These are phyloP conservation scores for Bidens hawaiensis DNA, from an alignment of 140 eudicot species.

Conservation along the genomic window DNA sequence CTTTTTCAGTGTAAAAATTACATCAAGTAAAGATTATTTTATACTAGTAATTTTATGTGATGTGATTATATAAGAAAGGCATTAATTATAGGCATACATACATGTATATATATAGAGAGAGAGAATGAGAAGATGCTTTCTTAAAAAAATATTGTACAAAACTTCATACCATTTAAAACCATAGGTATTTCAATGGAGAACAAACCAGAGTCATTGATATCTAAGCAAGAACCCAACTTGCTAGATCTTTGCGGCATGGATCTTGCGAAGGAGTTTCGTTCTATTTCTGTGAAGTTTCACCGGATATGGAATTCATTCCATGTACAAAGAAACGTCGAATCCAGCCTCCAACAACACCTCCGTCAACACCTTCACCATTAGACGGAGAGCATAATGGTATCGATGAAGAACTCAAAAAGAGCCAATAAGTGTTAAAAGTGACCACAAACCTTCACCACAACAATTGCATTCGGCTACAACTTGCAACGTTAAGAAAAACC, in stretches of 20 bases:
- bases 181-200: constrained; percentile 3
- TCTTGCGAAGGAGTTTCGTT: constrained; percentile 18
- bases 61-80: background rate
- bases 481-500: background rate
- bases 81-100: background rate
- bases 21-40: background rate
- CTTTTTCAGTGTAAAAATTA: background rate
- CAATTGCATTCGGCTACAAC: background rate
- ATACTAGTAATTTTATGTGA: no score
- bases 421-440: background rate
- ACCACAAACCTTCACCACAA: background rate
- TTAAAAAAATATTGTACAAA: background rate
- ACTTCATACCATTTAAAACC: background rate
- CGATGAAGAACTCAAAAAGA: constrained; percentile 3
- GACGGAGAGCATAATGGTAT: background rate
- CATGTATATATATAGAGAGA: background rate
- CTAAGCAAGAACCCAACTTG: background rate
- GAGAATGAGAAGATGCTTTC: background rate
- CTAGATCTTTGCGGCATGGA: constrained; percentile 10
- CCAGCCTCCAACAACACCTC: background rate
- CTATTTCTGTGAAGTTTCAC: constrained; percentile 17
- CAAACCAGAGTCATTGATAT: background rate
- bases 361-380: background rate
- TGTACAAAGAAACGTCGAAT: constrained; percentile 20
- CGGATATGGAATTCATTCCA: constrained; percentile 20